Base-by-base conservation (phyloP, 108 stramenopile species). In the Ochromonas danica region DNA sequence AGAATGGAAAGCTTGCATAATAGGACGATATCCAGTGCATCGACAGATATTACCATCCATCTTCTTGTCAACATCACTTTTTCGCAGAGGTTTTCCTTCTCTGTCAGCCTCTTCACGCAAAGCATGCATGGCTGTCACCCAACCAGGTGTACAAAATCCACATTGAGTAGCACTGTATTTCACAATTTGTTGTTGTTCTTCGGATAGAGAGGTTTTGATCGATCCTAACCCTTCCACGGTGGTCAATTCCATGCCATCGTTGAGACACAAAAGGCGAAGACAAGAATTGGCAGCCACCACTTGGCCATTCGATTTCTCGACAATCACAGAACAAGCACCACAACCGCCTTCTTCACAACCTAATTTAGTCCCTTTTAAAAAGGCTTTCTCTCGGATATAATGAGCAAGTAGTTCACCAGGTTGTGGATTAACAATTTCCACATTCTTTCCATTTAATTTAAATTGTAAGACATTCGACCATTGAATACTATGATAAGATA, bases 311-410 rank as follows among this genome's bases (percentile, higher is more conserved):
- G 57, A 28, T 22, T 51, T 25, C 27, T 36, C 25, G 33, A 78
- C 10, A 1, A 84, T 40, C 31, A 81, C 61, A 25, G 83, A 77
- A 71, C 83, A 84, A 0, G 83, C 80, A 2, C 83, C 83, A 51
- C 83, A 84, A 65, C 83, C 83, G 6, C 83, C 83, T 57, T 84
- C 83, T 0, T 74, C 80, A 79, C 83, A 84, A 25, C 72, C 80
- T 40, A 62, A 40, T 38, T 84, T 84, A 14, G 61, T 77, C 6
- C 71, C 79, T 71, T 78, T 80, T 35, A 80, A 45, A 31, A 10
- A 22, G 17, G 31, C 36, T 0, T 14, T 0, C 17, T 70, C 27
- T 30, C 71, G 67, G 0, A 79, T 62, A 63, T 51, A 74, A 3
- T 31, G 31, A 1, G 62, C 22, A n/a, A 81, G 61, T 60, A 75